Percentiles rank a stretch among this genome's conserved stretches.
Evolutionary conservation across 2,329 filamentous ascomycete species (phyloP).

Genomic region (Talaromyces sp.): DNA sequence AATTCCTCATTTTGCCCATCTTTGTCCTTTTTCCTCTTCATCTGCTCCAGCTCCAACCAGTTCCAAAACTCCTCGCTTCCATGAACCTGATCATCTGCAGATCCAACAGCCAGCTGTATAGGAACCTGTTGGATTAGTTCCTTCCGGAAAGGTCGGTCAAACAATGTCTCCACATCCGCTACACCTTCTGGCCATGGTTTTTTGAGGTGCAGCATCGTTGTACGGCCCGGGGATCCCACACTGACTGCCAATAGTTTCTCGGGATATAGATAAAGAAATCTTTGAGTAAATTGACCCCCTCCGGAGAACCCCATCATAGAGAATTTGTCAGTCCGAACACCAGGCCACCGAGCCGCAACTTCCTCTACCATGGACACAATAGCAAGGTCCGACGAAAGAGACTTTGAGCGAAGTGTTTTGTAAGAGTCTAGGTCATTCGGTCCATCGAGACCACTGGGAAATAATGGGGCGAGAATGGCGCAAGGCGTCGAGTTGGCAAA

Average conservation of each 20-base stretch:
- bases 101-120: slow-evolving; percentile 9
- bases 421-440: slow-evolving; percentile 31
- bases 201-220: slow-evolving; percentile 25
- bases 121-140: neutral
- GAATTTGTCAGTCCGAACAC: slow-evolving; percentile 27
- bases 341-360: slow-evolving; percentile 27
- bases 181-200: slow-evolving; percentile 13
- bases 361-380: slow-evolving; percentile 32
- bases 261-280: slow-evolving; percentile 33
- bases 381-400: slow-evolving; percentile 27
- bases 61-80: neutral
- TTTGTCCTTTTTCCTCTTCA: neutral
- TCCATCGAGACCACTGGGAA: slow-evolving; percentile 30
- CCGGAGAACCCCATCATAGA: slow-evolving; percentile 32
- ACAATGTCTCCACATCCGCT: slow-evolving; percentile 1
- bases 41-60: neutral
- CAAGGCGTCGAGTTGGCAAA: slow-evolving; percentile 28
- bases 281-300: slow-evolving; percentile 32
- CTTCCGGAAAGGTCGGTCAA: neutral
- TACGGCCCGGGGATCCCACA: slow-evolving; percentile 31
- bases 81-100: neutral
- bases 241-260: slow-evolving; percentile 28
- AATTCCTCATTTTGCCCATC: neutral
- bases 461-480: slow-evolving; percentile 31
- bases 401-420: slow-evolving; percentile 25